Percentiles rank a stretch among this genome's conserved stretches.
Evolutionary conservation across 768 basidiomycete genomes (phyloP).

Genomic region (Auriculariales sp.): DNA sequence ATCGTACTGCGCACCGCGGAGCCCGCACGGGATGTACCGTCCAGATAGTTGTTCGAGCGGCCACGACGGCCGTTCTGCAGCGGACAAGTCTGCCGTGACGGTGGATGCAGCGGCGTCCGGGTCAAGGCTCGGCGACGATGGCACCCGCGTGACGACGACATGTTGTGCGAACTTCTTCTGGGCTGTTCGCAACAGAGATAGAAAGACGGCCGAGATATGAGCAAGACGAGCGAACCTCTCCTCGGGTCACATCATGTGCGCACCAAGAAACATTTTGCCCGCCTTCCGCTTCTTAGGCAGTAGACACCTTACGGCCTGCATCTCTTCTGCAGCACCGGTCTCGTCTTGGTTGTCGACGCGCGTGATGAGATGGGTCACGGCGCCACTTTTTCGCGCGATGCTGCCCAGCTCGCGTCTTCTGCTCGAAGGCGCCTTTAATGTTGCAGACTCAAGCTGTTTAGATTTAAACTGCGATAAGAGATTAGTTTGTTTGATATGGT

Average conservation of each 20-base stretch:
- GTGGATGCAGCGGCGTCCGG: background rate
- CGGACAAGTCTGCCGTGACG: background rate
- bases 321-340: constrained; percentile 31
- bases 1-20: background rate
- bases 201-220: background rate
- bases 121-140: background rate
- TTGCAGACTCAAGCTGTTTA: constrained; percentile 41
- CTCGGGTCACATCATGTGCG: constrained; percentile 2
- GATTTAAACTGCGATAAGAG: constrained; percentile 37
- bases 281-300: constrained; percentile 48
- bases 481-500: background rate
- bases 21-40: background rate
- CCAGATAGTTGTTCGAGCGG: background rate
- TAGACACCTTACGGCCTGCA: constrained; percentile 43
- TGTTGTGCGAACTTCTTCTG: background rate
- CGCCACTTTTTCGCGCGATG: constrained; percentile 35
- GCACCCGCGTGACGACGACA: background rate
- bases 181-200: background rate
- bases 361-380: constrained; percentile 12
- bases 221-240: no score
- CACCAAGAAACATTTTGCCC: constrained; percentile 46
- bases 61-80: background rate
- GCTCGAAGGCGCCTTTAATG: constrained; percentile 31
- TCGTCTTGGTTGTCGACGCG: constrained; percentile 16
- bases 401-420: constrained; percentile 30